phyloP scores from a whole-genome alignment of 108 stramenopile species.

The Cyclotella baltica region DNA sequence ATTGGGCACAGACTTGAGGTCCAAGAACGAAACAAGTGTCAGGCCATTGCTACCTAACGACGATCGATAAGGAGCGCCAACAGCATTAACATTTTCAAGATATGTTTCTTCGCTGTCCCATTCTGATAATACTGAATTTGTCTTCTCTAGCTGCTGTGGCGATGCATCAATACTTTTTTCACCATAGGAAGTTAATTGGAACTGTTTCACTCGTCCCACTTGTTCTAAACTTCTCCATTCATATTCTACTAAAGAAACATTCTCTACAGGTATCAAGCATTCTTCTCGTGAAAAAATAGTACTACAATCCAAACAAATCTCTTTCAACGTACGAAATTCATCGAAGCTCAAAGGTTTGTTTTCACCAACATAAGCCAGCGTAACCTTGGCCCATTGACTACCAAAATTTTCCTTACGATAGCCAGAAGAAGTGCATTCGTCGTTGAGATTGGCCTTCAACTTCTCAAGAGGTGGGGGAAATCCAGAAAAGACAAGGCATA shows the following conservation, averaged over 20 bases:
- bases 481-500: conserved; percentile 10
- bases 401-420: conserved; percentile 17
- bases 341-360: conserved; percentile 12
- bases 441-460: conserved; percentile 10
- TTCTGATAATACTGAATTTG: conserved; percentile 12
- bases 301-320: conserved; percentile 1
- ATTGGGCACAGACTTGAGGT: conserved; percentile 6
- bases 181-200: not conserved
- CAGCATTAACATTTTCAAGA: conserved; percentile 16
- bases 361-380: conserved; percentile 8
- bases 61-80: conserved; percentile 17
- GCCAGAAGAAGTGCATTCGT: not conserved
- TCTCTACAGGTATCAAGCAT: not conserved
- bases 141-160: not conserved
- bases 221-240: conserved; percentile 24
- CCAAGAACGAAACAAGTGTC: conserved; percentile 23
- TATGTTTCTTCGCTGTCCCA: conserved; percentile 18
- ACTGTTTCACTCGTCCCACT: not conserved
- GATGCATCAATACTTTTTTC: not conserved
- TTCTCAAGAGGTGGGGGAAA: conserved; percentile 13
- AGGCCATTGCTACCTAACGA: not conserved
- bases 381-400: conserved; percentile 21
- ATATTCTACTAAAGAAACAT: conserved; percentile 18
- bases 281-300: not conserved
- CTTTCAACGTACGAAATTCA: conserved; percentile 4